A percentile compares a stretch with the other conserved stretches of the same genome.
phyloP scores from a whole-genome alignment of 129 eudicot species.

The Tagetes patula region DNA sequence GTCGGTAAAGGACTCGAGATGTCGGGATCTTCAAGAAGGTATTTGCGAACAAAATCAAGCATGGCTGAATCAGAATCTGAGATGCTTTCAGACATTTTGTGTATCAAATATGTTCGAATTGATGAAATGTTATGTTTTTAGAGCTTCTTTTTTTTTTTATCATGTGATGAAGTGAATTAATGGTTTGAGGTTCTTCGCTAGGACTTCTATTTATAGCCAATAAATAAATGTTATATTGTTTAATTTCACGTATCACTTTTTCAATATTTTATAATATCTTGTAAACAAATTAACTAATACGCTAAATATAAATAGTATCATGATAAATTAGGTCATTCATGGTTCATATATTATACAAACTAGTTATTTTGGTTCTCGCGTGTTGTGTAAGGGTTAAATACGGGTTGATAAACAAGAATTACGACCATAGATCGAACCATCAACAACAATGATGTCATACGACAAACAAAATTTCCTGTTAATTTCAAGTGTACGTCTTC shows the following conservation, averaged over 20 bases:
- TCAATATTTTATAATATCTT: background rate
- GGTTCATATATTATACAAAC: no score
- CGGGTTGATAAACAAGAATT: no score
- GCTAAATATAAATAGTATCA: no score
- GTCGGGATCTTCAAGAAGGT: slow-evolving; percentile 43
- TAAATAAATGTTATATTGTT: background rate
- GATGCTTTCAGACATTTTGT: slow-evolving; percentile 39
- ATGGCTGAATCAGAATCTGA: slow-evolving; percentile 47
- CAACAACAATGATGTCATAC: no score
- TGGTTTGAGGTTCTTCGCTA: slow-evolving; percentile 19
- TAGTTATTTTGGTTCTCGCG: no score
- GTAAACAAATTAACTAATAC: background rate
- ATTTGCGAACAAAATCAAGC: slow-evolving; percentile 44
- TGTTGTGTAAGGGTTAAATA: no score
- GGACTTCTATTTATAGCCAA: slow-evolving; percentile 37
- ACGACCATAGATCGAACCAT: no score
- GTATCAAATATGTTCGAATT: slow-evolving; percentile 3
- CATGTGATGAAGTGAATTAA: slow-evolving; percentile 5
- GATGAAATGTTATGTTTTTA: slow-evolving; percentile 6
- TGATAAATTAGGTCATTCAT: no score
- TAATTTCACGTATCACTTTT: background rate
- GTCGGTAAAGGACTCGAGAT: slow-evolving; percentile 27
- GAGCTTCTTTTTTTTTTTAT: slow-evolving; percentile 11
- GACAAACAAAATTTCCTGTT: no score
- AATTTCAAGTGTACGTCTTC: no score